Base-by-base conservation (phyloP, 495 filamentous ascomycete species). In the Daldinia bambusicola region DNA sequence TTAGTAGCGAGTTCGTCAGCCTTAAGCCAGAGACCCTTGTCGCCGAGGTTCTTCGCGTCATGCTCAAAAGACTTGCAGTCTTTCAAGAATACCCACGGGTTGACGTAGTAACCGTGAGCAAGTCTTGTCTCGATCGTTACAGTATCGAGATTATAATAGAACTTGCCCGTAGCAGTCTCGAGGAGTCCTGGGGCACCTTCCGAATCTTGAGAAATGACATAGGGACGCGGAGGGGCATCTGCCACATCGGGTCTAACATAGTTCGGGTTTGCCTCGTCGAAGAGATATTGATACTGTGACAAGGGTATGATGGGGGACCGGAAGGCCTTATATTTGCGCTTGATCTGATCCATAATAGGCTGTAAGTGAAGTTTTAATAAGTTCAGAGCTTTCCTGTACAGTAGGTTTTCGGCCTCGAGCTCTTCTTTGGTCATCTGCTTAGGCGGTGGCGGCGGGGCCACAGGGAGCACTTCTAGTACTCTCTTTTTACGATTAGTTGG, bases 71-170 rank as follows among this genome's bases (percentile, higher is more conserved):
- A 86, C 73, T 91, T 90, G 70, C 98, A 89, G 76, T 99, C 95
- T 34, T 88, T 87, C 59, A 95, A 79, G 73, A 97, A 99, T 74
- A 98, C 94, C 64, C 87, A 89, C 0, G 94, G 90, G 14, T 93
- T 86, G 75, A 92, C 93, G 80, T 99, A 99, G 78, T 91, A 98
- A 18, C 96, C 95, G 79, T 98, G 97, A 5, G 93, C 93, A 26
- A 98, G 84, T 36, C 95, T 90, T 74, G 95, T 93, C 82, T 99
- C 95, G 61, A 99, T 97, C 6, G 91, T 95, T 4, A 89, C 90
- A n/a, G 92, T 90, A 70, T 98, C 93, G 57, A 98, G 81, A 71
- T 99, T 99, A 82, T 98, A 98, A 75, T 87, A 98, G 78, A 94
- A 94, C 74, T 94, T 96, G 50, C 87, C 88, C 1, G 89, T 91